These are phyloP conservation scores for Berkeleyomyces rouxiae DNA, from an alignment of 2,329 filamentous ascomycete species.

Conservation along the genomic window DNA sequence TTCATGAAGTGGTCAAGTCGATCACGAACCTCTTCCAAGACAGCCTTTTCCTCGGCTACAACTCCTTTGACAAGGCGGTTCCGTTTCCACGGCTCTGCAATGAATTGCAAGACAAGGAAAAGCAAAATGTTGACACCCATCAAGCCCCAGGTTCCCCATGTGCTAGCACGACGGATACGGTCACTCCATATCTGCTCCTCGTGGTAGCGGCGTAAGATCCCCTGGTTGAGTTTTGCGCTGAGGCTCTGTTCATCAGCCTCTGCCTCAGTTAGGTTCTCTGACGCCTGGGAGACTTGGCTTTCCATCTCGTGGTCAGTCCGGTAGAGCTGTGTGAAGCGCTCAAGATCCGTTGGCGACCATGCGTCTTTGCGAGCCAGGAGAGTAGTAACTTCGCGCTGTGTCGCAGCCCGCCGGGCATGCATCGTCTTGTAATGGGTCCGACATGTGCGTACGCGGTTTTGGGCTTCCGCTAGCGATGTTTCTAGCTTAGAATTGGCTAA, in stretches of 20 bases:
- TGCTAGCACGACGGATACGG: conserved; percentile 87
- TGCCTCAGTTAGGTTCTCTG: conserved; percentile 53
- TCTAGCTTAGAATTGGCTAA: conserved; percentile 56
- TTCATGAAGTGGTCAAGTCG: conserved; percentile 13
- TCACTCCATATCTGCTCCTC: conserved; percentile 99
- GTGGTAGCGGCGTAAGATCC: conserved; percentile 83
- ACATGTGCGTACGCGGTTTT: conserved; percentile 49
- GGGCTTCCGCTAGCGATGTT: conserved; percentile 37
- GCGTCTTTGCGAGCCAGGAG: conserved; percentile 85
- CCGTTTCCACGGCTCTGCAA: conserved; percentile 85
- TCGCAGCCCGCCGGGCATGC: conserved; percentile 65
- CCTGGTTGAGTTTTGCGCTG: conserved; percentile 56
- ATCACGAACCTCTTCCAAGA: conserved; percentile 30
- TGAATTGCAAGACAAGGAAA: conserved; percentile 70
- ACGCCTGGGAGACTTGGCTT: conserved; percentile 57
- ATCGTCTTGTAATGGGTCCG: conserved; percentile 69
- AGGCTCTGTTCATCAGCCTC: conserved; percentile 70
- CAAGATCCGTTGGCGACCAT: conserved; percentile 74
- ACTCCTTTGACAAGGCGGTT: conserved; percentile 66
- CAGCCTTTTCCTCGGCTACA: conserved; percentile 56
- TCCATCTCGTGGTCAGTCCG: conserved; percentile 87
- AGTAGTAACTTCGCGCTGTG: conserved; percentile 89
- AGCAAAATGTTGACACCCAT: conserved; percentile 94
- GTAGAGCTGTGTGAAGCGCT: conserved; percentile 87
- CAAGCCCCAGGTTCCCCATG: conserved; percentile 94